Base-by-base conservation (phyloP, 2,329 filamentous ascomycete genomes). In the Albifimbria verrucaria region DNA sequence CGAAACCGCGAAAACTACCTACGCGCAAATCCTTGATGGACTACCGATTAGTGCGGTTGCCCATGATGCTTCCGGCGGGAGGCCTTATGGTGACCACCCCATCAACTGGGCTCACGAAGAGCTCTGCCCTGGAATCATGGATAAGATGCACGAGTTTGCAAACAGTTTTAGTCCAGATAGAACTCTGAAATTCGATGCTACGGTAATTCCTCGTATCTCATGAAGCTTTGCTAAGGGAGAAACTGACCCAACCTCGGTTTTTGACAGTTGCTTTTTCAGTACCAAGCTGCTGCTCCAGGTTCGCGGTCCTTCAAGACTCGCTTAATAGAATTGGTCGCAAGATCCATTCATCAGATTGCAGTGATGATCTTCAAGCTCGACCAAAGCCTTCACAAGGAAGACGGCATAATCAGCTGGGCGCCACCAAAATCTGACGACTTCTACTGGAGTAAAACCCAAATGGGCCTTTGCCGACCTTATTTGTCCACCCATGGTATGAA, bases 1-100 rank as follows among this genome's bases (percentile, higher is more conserved):
- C 17, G 45, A 49, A 22, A 49, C 43, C 9, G 49, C 52, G n/a
- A 47, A 52, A 49, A 46, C 36, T 1, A 47, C 52, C 7, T 52
- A 49, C 47, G 45, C 52, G 17, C 52, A 54, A 20, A 52, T 54
- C 24, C 9, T 54, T 15, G 52, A 52, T 25, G 52, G 52, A n/a
- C 46, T 54, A 17, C 43, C 17, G n/a, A 44, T 46, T 20, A 46
- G 52, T 9, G 41, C 18, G 26, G 48, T 46, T 23, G 15, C 24
- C 18, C 41, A 54, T 42, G 23, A 50, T 43, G 49, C 49, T 43
- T 41, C 26, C 23, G 25, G 36, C 26, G 6, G 42, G 36, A 10
- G 51, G 7, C 11, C 41, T 43, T 25, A 49, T 12, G 11, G 25
- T 7, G 46, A 54, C 52, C 52, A 22, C 49, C 52, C 25, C 44